phyloP scores from a whole-genome alignment of 306 rosid genomes.

The Citrullus amarus region DNA sequence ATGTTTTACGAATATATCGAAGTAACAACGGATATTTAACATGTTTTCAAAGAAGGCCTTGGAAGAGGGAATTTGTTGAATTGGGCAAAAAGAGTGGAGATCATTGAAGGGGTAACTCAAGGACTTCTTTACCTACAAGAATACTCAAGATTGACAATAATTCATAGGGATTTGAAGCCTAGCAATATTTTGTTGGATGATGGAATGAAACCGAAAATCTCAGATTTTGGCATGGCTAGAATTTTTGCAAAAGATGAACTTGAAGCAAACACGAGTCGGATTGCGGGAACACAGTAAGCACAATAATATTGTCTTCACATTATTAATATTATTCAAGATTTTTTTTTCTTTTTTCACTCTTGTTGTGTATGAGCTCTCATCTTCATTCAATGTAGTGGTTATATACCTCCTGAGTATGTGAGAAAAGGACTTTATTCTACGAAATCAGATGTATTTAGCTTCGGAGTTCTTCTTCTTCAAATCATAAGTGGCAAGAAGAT shows the following conservation, averaged over 20 bases:
- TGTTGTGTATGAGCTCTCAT: background rate
- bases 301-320: background rate
- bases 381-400: constrained; percentile 31
- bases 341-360: background rate
- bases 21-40: background rate
- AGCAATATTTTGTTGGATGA: constrained; percentile 44
- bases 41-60: constrained; percentile 23
- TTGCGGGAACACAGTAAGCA: constrained; percentile 57
- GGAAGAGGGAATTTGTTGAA: constrained; percentile 20
- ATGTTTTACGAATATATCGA: too few species aligned
- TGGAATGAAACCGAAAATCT: constrained; percentile 47
- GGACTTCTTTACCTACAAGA: constrained; percentile 76
- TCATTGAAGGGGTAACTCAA: constrained; percentile 55
- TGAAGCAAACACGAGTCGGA: constrained; percentile 48
- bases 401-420: constrained; percentile 9
- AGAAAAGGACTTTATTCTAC: constrained; percentile 44
- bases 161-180: constrained; percentile 57
- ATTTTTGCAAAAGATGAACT: constrained; percentile 38
- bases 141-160: constrained; percentile 55
- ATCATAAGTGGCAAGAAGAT: constrained; percentile 54
- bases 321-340: background rate
- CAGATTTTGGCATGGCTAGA: constrained; percentile 65
- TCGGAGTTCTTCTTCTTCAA: constrained; percentile 41
- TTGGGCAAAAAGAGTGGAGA: constrained; percentile 38
- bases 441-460: constrained; percentile 35